Conservation (phyloP, 495 filamentous ascomycete species). For the Amorphotheca resinae region DNA sequence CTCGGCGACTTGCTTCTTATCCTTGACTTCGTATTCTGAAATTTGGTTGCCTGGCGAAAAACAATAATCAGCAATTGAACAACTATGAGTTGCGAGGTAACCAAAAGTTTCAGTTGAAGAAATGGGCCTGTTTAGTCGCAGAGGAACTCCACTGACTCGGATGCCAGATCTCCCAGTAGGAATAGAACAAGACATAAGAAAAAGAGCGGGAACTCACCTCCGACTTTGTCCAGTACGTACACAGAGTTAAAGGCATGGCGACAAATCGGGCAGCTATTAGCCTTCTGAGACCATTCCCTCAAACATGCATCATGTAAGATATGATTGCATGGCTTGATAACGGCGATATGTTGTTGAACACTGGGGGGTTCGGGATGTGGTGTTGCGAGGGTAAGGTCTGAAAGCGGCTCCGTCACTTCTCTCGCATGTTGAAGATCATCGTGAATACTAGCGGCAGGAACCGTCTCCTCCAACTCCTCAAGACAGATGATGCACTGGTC, state of each 20-base stretch:
- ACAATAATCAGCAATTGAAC: conserved; percentile 23
- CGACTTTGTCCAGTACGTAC: conserved; percentile 61
- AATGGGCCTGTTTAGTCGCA: conserved; percentile 15
- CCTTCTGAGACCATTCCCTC: conserved; percentile 84
- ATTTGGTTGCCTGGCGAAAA: conserved; percentile 46
- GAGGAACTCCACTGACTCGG: conserved; percentile 1
- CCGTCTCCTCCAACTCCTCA: conserved; percentile 74
- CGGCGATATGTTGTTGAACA: conserved; percentile 30
- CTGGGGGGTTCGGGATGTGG: conserved; percentile 16
- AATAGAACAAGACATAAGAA: background rate
- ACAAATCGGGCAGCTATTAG: conserved; percentile 97
- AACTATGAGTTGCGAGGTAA: too few species aligned
- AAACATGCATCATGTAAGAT: conserved; percentile 84
- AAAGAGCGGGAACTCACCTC: conserved; percentile 50
- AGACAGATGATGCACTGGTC: conserved; percentile 96
- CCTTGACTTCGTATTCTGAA: conserved; percentile 77
- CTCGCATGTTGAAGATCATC: conserved; percentile 27
- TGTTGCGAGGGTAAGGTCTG: conserved; percentile 27
- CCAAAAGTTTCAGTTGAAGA: background rate
- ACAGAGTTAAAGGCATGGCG: conserved; percentile 83
- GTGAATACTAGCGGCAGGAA: conserved; percentile 23
- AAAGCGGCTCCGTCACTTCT: conserved; percentile 25
- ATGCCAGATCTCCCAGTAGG: too few species aligned
- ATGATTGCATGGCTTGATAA: conserved; percentile 64
- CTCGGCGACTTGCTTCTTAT: conserved; percentile 81